phyloP scores from a whole-genome alignment of 768 basidiomycete species.

The Boletus vermiculosoides region DNA sequence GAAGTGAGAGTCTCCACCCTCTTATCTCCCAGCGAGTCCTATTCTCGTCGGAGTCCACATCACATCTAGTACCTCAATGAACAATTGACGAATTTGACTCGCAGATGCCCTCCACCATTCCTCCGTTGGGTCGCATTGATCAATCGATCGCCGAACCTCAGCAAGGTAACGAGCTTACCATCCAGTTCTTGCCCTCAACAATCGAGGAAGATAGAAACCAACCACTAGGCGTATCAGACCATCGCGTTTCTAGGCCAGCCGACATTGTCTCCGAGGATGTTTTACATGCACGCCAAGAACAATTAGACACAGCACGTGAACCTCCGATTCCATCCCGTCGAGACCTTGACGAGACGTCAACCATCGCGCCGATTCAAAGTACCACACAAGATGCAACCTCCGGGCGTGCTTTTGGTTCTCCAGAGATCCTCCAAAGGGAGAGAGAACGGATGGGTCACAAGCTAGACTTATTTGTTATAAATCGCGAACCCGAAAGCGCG shows the following conservation, averaged over 20 bases:
- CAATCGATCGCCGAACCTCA: neutral
- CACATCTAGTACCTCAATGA: neutral
- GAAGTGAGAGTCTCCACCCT: neutral
- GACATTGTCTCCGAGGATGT: slow-evolving; percentile 41
- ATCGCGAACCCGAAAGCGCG: too few species aligned
- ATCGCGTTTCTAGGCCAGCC: slow-evolving; percentile 22
- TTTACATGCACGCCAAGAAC: slow-evolving; percentile 44
- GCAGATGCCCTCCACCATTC: neutral
- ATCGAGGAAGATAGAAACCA: neutral
- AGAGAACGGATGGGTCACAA: slow-evolving; percentile 41
- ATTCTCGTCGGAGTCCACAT: neutral
- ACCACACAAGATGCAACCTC: slow-evolving; percentile 49
- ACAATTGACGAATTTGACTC: neutral
- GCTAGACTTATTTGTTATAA: too few species aligned
- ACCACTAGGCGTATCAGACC: neutral
- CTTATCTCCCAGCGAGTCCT: neutral
- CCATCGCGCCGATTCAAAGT: slow-evolving; percentile 31
- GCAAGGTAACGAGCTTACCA: neutral
- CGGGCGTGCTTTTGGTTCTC: slow-evolving; percentile 50
- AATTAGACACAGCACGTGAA: slow-evolving; percentile 50
- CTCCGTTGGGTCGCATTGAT: neutral
- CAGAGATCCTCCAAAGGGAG: slow-evolving; percentile 7
- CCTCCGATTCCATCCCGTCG: neutral
- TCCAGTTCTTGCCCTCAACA: neutral
- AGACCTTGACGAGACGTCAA: slow-evolving; percentile 25